Conservation (phyloP, 352 stramenopile genomes). For the Phytopythium oedochilum region DNA sequence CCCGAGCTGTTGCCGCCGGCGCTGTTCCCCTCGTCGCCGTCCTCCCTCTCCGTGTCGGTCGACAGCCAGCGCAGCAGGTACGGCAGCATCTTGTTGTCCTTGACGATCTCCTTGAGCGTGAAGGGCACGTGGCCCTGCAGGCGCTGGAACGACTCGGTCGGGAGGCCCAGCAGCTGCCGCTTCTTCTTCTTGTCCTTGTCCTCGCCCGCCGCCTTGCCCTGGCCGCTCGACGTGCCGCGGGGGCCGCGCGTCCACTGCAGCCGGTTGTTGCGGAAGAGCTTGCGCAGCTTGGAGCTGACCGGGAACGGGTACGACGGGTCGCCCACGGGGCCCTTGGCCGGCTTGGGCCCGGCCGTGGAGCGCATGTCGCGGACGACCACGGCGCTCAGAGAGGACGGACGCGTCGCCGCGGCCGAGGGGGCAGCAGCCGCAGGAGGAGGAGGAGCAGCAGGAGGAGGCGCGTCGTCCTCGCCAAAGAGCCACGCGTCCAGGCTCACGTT, state of each 20-base stretch:
- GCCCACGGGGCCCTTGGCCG: neutral
- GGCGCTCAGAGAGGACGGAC: constrained; percentile 1
- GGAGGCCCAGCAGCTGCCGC: constrained; percentile 40
- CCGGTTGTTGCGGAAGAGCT: constrained; percentile 61
- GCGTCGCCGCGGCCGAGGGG: constrained; percentile 3
- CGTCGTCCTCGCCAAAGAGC: constrained; percentile 77
- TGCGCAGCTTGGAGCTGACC: constrained; percentile 73
- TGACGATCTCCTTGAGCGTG: constrained; percentile 81
- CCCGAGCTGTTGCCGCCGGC: constrained; percentile 26
- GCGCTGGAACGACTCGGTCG: constrained; percentile 57
- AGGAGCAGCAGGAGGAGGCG: neutral
- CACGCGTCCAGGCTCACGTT: constrained; percentile 74
- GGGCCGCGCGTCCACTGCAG: constrained; percentile 45
- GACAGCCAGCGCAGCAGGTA: constrained; percentile 79
- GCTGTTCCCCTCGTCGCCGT: constrained; percentile 17
- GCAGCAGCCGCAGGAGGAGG: constrained; percentile 1
- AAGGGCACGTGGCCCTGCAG: constrained; percentile 78
- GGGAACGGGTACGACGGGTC: constrained; percentile 48
- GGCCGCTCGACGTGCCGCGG: neutral
- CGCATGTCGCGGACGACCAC: constrained; percentile 2
- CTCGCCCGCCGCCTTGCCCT: neutral
- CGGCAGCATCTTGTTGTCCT: constrained; percentile 82
- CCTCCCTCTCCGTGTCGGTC: constrained; percentile 36
- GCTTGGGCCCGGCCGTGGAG: neutral
- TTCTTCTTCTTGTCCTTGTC: constrained; percentile 42